phyloP scores from a whole-genome alignment of 768 basidiomycete genomes.

The Boletus pseudo-olivaceus region DNA sequence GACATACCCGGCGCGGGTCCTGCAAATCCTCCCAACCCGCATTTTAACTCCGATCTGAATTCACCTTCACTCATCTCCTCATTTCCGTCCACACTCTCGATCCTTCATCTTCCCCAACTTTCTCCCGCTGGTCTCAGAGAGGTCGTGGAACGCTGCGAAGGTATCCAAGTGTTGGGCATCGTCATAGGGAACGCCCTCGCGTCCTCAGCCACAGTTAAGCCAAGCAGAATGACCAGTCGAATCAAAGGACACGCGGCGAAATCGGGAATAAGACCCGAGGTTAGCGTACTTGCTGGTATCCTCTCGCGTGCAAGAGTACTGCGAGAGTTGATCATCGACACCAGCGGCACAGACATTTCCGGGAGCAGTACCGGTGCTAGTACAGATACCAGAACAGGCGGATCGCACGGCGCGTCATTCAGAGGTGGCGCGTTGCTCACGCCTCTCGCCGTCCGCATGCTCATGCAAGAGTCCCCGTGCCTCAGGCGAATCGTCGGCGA shows the following conservation, averaged over 20 bases:
- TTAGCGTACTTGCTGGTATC: conserved; percentile 7
- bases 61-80: conserved; percentile 30
- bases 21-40: background rate
- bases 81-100: conserved; percentile 34
- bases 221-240: background rate
- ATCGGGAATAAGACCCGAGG: conserved; percentile 5
- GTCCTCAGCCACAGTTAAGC: background rate
- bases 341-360: background rate
- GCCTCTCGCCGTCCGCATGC: conserved; percentile 38
- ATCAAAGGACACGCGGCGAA: background rate
- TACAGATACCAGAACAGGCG: background rate
- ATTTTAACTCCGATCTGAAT: conserved; percentile 16
- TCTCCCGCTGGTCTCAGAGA: conserved; percentile 20
- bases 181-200: conserved; percentile 13
- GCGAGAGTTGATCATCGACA: conserved; percentile 20
- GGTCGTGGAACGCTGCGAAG: conserved; percentile 19
- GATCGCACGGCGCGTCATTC: background rate
- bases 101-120: conserved; percentile 22
- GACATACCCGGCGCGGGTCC: background rate
- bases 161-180: conserved; percentile 16
- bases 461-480: conserved; percentile 38
- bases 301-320: conserved; percentile 15
- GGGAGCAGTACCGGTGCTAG: background rate
- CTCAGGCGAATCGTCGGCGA: conserved; percentile 48
- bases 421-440: conserved; percentile 33